These are phyloP conservation scores for Botrytis aclada DNA, from an alignment of 2,329 filamentous ascomycete genomes.

Conservation along the genomic window DNA sequence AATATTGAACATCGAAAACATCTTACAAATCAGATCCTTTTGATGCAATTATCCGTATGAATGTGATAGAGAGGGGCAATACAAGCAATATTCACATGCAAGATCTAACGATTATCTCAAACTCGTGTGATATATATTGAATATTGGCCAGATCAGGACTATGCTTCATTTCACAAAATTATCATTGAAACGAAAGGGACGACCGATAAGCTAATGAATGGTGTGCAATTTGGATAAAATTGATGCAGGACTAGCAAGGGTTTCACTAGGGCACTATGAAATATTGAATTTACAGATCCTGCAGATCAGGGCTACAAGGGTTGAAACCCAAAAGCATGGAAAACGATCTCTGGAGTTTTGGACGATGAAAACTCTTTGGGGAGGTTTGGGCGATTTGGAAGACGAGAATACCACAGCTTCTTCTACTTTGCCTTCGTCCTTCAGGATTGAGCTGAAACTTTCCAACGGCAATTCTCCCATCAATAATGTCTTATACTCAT, in stretches of 20 bases:
- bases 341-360: background rate
- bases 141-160: conserved; percentile 8
- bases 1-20: conserved; percentile 1
- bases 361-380: background rate
- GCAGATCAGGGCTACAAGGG: conserved; percentile 21
- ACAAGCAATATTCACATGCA: background rate
- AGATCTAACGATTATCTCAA: conserved; percentile 18
- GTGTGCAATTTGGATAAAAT: conserved; percentile 19
- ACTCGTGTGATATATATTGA: conserved; percentile 19
- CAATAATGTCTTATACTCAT: conserved; percentile 5
- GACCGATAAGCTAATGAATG: conserved; percentile 16
- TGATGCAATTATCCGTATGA: conserved; percentile 1
- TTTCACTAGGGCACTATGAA: conserved; percentile 18
- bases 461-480: background rate
- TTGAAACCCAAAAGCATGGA: conserved; percentile 7
- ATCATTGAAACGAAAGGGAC: conserved; percentile 7
- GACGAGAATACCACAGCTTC: background rate
- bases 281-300: conserved; percentile 30
- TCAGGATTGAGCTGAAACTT: background rate
- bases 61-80: background rate
- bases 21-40: conserved; percentile 1
- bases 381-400: background rate
- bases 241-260: conserved; percentile 14
- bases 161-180: conserved; percentile 14
- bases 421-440: background rate